phyloP scores from a whole-genome alignment of 352 stramenopile species.

The Lagenidium giganteum region DNA sequence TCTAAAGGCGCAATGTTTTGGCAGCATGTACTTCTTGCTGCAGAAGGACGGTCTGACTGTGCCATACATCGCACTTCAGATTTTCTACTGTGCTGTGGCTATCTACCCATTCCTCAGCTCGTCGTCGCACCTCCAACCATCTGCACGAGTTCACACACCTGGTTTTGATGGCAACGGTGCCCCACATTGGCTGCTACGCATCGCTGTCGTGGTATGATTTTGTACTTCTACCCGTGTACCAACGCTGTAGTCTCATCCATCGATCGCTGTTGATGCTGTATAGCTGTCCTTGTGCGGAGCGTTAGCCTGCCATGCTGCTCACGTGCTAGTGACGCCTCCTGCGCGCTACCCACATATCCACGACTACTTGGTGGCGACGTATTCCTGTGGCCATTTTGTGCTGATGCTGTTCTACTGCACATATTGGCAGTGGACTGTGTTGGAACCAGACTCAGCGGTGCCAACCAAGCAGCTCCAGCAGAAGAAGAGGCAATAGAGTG shows the following conservation, averaged over 20 bases:
- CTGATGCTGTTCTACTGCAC: conserved; percentile 70
- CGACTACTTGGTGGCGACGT: conserved; percentile 80
- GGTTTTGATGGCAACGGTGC: conserved; percentile 32
- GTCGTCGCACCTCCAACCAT: conserved; percentile 27
- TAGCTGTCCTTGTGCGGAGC: no score
- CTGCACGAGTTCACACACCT: no score
- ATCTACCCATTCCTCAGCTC: conserved; percentile 36
- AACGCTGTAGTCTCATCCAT: no score
- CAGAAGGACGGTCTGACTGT: conserved; percentile 74
- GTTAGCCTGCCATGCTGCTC: conserved; percentile 56
- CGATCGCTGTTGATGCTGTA: no score
- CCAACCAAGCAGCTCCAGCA: no score
- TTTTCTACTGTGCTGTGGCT: conserved; percentile 37
- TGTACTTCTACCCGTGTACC: no score
- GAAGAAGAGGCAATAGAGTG: no score
- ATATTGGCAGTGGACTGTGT: conserved; percentile 77
- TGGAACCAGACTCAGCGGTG: conserved; percentile 9
- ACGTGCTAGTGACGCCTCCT: conserved; percentile 39
- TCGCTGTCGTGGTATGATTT: conserved; percentile 50
- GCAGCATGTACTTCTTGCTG: conserved; percentile 83
- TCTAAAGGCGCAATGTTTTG: background rate
- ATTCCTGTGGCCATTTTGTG: conserved; percentile 76
- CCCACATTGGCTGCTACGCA: conserved; percentile 23
- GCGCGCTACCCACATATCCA: conserved; percentile 75
- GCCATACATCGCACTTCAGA: conserved; percentile 63